Base-by-base conservation (phyloP, 1,284 basidiomycete species). In the Stereum hirsutum region DNA sequence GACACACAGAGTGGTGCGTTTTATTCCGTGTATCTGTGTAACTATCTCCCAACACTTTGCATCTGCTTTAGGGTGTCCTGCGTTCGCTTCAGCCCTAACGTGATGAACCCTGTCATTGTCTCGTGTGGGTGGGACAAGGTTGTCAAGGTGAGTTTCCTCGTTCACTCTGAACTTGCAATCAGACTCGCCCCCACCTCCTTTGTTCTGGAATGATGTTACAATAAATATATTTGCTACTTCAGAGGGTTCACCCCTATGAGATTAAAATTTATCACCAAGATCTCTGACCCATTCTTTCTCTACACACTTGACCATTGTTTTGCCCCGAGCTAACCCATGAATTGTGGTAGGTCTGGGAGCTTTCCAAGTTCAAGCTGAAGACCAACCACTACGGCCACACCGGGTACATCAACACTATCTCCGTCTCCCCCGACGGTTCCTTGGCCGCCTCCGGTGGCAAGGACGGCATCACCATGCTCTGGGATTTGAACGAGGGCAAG, bases 51-150 rank as follows among this genome's bases (percentile, higher is more conserved):
- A 27, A 6, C 24, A 41, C 38, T 21, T 8, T 37, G 15, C 30
- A 48, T 42, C 21, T 52, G 21, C 20, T 25, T 39, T 20, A 91
- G 91, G 91, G 95, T 99, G 52, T 98, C 93, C 46, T 99, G 96
- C 68, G 96, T 99, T 43, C 89, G 96, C 64, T 99, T 99, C 80
- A 96, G 92, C 72, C 96, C 96, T 49, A 99, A 99, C 69, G 87
- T 95, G 53, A 61, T 83, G 72, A 99, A 96, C 78, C 94, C 96
- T 49, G 94, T 98, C 59, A 98, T 99, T 58, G 95, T 99, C 51
- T 99, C 95, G 46, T 90, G 88, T 62, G 96, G 96, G 57, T 99
- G 96, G 96, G 96, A 99, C 78, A 99, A 98, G 78, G 91, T 97
- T 53, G 96, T 99, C 64, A 99, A 99, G 87, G 95, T 97, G 61